phyloP scores from a whole-genome alignment of 2,329 filamentous ascomycete species.

The Catunica adiposa region DNA sequence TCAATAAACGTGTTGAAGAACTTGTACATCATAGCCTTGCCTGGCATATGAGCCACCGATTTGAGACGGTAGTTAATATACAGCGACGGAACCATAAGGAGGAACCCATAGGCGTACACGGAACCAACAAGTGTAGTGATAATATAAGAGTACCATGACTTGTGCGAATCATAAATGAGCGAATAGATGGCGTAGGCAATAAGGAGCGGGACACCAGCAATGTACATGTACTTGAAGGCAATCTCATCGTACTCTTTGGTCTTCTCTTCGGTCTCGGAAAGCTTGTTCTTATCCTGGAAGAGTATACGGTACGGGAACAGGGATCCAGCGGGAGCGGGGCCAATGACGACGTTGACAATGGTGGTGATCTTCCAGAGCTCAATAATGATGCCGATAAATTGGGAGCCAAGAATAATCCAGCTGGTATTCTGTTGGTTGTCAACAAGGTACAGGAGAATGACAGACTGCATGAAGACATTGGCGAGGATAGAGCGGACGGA shows the following conservation, averaged over 20 bases:
- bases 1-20: conserved; percentile 98
- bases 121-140: conserved; percentile 89
- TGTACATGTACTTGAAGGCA: conserved; percentile 94
- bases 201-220: conserved; percentile 74
- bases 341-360: conserved; percentile 72
- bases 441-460: conserved; percentile 92
- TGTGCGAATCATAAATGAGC: conserved; percentile 82
- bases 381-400: conserved; percentile 61
- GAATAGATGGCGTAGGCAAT: conserved; percentile 83
- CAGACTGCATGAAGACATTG: conserved; percentile 91
- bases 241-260: conserved; percentile 97
- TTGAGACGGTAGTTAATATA: conserved; percentile 99
- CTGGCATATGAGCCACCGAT: conserved; percentile 91
- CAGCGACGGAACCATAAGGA: conserved; percentile 95
- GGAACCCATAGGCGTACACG: conserved; percentile 94
- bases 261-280: conserved; percentile 90
- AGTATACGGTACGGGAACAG: conserved; percentile 61
- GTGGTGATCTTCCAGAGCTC: conserved; percentile 92
- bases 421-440: conserved; percentile 97
- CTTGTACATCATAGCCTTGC: conserved; percentile 93
- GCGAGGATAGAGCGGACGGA: conserved; percentile 90
- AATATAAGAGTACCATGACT: conserved; percentile 94
- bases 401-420: conserved; percentile 95
- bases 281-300: conserved; percentile 93
- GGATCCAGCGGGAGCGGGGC: conserved; percentile 49